Base-by-base conservation (phyloP, 768 basidiomycete genomes). In the Lactarius evosmus region DNA sequence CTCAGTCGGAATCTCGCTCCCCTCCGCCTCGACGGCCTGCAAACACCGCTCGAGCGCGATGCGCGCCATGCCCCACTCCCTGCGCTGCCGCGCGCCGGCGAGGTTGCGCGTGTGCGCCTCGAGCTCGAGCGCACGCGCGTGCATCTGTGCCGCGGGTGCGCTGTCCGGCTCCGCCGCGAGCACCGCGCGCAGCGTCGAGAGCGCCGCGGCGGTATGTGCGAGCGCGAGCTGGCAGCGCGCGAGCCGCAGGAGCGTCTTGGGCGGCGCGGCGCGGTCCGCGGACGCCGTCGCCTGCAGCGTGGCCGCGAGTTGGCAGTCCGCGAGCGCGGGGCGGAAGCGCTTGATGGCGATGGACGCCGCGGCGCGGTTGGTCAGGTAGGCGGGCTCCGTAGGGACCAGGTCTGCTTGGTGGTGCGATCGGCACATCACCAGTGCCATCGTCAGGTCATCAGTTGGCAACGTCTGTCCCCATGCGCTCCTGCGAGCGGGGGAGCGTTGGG, bases 341-440 rank as follows among this genome's bases (percentile, higher is more conserved):
- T 93, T 93, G 56, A 90, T 72, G 0, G 85, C 84, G 84, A 95
- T 95, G 72, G 87, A 84, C 2, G 92, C 87, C 0, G 93, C 93
- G 0, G 93, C 93, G 32, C 93, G 85, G 73, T 95, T 95, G 0
- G 91, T 91, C 66, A 88, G 78, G 71, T 89, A 95, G 3, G 88
- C 81, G 0, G 92, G 85, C 73, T 94, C 89, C 1, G 69, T 67
- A 3, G 73, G 61, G n/a, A 67, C 62, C 14, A 73, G 60, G 9
- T 72, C 75, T 76, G n/a, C n/a, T n/a, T n/a, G 44, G 12, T 19
- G n/a, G 22, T n/a, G 16, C 30, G 55, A 7, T 40, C 22, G 44
- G 54, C 38, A 27, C 25, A 17, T 27, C 53, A 25, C 14, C 46
- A 7, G 25, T 25, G 46, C n/a, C 46, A 49, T 49, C 25, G 46